These are phyloP conservation scores for Globisporangium camurandrum DNA, from an alignment of 352 stramenopile species.

Conservation along the genomic window DNA sequence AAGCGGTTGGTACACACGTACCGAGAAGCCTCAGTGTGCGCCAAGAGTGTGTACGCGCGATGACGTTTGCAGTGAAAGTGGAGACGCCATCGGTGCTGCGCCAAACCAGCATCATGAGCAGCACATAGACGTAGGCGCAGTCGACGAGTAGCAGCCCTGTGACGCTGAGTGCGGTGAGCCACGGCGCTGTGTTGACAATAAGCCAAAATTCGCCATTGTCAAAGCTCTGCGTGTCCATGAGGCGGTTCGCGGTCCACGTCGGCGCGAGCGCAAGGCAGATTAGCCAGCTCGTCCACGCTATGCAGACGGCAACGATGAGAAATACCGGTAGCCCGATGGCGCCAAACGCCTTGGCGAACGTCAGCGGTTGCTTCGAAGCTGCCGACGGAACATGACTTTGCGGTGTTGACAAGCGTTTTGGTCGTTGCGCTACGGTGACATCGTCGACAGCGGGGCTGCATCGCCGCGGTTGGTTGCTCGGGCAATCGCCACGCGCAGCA, in stretches of 20 bases:
- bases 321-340: not conserved
- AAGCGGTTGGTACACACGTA: not conserved
- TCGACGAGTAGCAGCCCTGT: not conserved
- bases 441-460: no score
- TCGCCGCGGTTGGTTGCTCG: no score
- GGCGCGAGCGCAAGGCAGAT: not conserved
- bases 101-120: not conserved
- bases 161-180: not conserved
- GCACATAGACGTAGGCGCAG: not conserved
- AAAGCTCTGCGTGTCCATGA: slow-evolving; percentile 3
- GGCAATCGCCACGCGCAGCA: no score
- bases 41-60: not conserved
- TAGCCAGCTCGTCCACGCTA: slow-evolving; percentile 1
- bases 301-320: not conserved
- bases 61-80: not conserved
- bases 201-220: slow-evolving; percentile 8
- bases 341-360: not conserved
- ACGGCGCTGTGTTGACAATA: not conserved
- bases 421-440: no score
- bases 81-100: not conserved
- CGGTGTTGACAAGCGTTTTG: no score
- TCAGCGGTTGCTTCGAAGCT: no score
- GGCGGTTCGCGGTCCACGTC: slow-evolving; percentile 1
- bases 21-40: not conserved
- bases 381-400: no score